Evolutionary conservation across 768 basidiomycete species (phyloP).

Genomic region (Leccinum ochraceum): DNA sequence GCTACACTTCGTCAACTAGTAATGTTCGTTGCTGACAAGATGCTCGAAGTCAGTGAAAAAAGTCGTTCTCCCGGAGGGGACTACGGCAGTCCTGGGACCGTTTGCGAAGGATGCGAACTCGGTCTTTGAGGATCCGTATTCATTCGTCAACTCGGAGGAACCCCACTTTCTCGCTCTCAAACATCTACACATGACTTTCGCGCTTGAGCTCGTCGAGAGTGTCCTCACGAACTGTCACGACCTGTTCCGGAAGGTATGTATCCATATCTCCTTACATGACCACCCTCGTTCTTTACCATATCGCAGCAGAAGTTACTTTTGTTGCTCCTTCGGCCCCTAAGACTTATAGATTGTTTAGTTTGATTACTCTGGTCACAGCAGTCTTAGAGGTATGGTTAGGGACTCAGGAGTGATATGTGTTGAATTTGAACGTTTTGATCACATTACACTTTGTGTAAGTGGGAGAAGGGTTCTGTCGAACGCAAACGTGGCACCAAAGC

Average conservation of each 20-base stretch:
- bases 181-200: conserved; percentile 87
- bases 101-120: conserved; percentile 84
- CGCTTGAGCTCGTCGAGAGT: conserved; percentile 86
- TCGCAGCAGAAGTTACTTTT: conserved; percentile 77
- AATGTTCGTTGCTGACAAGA: conserved; percentile 97
- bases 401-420: too few species aligned
- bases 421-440: too few species aligned
- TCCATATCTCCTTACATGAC: not conserved
- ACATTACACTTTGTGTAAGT: too few species aligned
- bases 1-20: conserved; percentile 94
- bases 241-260: conserved; percentile 68
- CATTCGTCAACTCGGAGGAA: conserved; percentile 79
- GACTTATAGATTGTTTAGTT: too few species aligned
- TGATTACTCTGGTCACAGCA: too few species aligned
- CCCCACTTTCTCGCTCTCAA: conserved; percentile 83
- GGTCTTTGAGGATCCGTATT: conserved; percentile 89
- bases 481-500: too few species aligned
- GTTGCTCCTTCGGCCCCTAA: conserved; percentile 54
- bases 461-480: too few species aligned
- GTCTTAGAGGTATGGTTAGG: too few species aligned
- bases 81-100: conserved; percentile 60
- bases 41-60: conserved; percentile 58
- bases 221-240: conserved; percentile 90
- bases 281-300: conserved; percentile 5
- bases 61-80: conserved; percentile 67